A percentile compares a stretch with the other conserved stretches of the same genome.
Conservation (phyloP, 352 stramenopile species). For the Thraustochytrium sp. region DNA sequence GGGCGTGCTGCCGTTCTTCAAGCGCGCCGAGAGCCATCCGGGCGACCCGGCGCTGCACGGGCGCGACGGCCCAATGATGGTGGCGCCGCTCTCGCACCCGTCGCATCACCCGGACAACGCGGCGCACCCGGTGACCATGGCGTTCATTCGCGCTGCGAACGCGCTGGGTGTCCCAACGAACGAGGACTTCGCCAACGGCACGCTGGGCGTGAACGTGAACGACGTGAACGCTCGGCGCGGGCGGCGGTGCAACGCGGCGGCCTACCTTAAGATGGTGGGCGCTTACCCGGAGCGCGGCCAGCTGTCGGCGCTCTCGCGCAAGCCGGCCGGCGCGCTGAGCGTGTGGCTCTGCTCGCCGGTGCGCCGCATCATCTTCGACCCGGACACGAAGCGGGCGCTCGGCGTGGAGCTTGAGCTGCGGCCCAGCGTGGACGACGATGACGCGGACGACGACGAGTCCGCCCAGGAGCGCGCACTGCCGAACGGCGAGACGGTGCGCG, state of each 20-base stretch:
- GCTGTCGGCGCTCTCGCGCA: neutral
- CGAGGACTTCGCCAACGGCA: conserved; percentile 15
- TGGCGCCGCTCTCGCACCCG: neutral
- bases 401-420: conserved; percentile 16
- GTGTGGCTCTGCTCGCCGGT: conserved; percentile 22
- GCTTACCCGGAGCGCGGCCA: neutral
- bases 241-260: conserved; percentile 44
- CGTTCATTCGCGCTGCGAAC: conserved; percentile 8
- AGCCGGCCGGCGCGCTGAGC: neutral
- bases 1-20: conserved; percentile 22
- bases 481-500: neutral
- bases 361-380: neutral
- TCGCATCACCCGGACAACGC: neutral
- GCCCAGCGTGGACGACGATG: neutral
- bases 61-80: conserved; percentile 12
- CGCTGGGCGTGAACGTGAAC: conserved; percentile 24
- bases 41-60: neutral
- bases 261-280: conserved; percentile 36
- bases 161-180: neutral
- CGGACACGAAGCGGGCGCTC: conserved; percentile 51
- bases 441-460: neutral
- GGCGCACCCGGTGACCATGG: conserved; percentile 3
- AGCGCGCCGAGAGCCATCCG: neutral
- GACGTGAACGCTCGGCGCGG: conserved; percentile 27
- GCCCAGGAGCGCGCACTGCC: neutral